Percentiles rank a stretch among this genome's conserved stretches.
Conservation (phyloP, 805 yeast genomes). For the Wickerhamomyces mucosus region DNA sequence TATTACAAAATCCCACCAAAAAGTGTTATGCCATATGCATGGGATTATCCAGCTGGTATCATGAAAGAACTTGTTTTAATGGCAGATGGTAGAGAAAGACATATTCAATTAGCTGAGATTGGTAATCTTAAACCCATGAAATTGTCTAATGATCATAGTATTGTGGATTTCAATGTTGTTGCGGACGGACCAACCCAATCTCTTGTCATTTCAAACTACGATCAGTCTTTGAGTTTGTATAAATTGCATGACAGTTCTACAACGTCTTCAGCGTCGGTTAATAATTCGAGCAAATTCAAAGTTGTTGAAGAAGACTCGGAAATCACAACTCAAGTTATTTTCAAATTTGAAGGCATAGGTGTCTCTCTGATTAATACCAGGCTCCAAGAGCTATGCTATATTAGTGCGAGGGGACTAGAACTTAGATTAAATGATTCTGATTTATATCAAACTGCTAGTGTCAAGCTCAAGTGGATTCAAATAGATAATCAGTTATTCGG, state of each 20-base stretch:
- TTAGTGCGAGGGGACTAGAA: constrained; percentile 77
- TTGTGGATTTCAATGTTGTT: constrained; percentile 82
- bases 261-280: constrained; percentile 24
- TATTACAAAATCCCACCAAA: constrained; percentile 76
- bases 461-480: constrained; percentile 90
- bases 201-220: constrained; percentile 73
- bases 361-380: constrained; percentile 69
- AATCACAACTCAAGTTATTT: constrained; percentile 31
- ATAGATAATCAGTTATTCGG: constrained; percentile 88
- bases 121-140: constrained; percentile 87
- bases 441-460: constrained; percentile 66
- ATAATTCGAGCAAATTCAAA: constrained; percentile 41
- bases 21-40: constrained; percentile 96
- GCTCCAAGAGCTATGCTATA: constrained; percentile 70
- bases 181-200: constrained; percentile 97
- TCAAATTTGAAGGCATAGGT: constrained; percentile 80
- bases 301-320: constrained; percentile 29
- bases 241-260: constrained; percentile 30
- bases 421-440: constrained; percentile 76
- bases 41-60: constrained; percentile 92
- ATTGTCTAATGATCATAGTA: constrained; percentile 41
- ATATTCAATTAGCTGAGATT: constrained; percentile 82
- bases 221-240: constrained; percentile 68
- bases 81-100: constrained; percentile 64
- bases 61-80: constrained; percentile 72